Base-by-base conservation (phyloP, 1,284 basidiomycete genomes). In the Apiotrichum siamense region DNA sequence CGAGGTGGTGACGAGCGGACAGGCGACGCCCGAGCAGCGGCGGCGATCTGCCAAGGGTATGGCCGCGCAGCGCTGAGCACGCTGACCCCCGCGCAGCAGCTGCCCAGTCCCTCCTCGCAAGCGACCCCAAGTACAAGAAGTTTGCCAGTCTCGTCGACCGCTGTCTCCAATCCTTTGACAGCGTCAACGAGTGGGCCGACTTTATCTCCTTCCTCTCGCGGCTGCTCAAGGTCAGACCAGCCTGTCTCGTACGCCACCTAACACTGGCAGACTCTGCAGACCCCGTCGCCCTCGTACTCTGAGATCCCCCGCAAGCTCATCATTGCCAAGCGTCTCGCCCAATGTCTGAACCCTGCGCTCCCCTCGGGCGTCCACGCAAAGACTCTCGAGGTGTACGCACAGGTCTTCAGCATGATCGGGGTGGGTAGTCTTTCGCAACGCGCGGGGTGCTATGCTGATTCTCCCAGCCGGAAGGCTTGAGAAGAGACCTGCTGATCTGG, bases 151-250 rank as follows among this genome's bases (percentile, higher is more conserved):
- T 89, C 62, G 87, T 99, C 47, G 96, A 98, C 70, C 86, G 87
- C 70, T 89, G 88, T 58, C 78, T 99, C 25, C 87, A 85, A 59
- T 86, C 88, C 1, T 98, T 99, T 65, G 93, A 97, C 69, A 89
- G 83, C 67, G 90, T 97, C 55, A 89, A 94, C 56, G 96, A 99
- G 77, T 99, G 96, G 96, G 94, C 96, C 52, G 96, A 99, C 77
- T 98, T 94, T 72, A 97, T 97, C 69, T 87, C 94, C 38, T 98
- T 98, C 75, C 77, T 99, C 66, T 93, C 92, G 63, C 86, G 93
- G 57, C 76, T 99, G 52, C 83, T 97, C 61, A 98, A 97, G 81
- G 92, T 87, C 63, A 53, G 78, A 7, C 70, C 36, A 29, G 41
- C 32, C 25, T 26, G 44, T 7, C 5, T 13, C 20, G 17, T 26